Percentiles rank a stretch among this genome's conserved stretches.
These are phyloP conservation scores for Claviceps purpurea DNA, from an alignment of 2,329 filamentous ascomycete genomes.

Conservation along the genomic window DNA sequence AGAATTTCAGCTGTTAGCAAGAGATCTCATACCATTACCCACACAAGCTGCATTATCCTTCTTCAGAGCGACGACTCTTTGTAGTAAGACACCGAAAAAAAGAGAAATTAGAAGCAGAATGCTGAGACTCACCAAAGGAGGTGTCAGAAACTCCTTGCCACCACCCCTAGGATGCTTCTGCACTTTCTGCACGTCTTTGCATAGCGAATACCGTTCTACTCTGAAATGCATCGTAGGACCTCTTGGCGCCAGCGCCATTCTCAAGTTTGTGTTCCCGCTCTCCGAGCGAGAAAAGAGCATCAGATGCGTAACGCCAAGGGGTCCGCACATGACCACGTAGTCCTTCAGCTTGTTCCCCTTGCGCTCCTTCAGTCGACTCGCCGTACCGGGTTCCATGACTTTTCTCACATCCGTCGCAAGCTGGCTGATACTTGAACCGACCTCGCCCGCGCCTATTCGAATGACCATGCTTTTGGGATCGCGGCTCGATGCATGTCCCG, in stretches of 20 bases:
- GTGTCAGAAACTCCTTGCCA: conserved; percentile 72
- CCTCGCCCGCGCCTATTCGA: conserved; percentile 84
- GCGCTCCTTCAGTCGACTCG: conserved; percentile 76
- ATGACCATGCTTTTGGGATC: conserved; percentile 97
- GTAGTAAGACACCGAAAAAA: neutral
- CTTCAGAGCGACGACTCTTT: neutral
- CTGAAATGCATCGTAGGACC: conserved; percentile 90
- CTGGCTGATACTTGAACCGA: conserved; percentile 83
- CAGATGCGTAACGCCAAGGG: conserved; percentile 83
- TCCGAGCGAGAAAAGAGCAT: conserved; percentile 85
- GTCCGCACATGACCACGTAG: conserved; percentile 90
- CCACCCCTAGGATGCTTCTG: conserved; percentile 72
- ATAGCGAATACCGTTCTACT: conserved; percentile 87
- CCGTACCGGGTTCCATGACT: conserved; percentile 95
- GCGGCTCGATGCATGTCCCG: conserved; percentile 49
- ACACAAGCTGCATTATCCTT: too few relatives aligned
- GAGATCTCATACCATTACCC: too few relatives aligned
- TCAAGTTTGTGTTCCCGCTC: conserved; percentile 82
- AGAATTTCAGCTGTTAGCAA: too few relatives aligned
- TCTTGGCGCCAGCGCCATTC: conserved; percentile 73
- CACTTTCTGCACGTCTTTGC: conserved; percentile 75
- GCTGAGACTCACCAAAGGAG: conserved; percentile 52
- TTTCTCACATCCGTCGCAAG: conserved; percentile 79
- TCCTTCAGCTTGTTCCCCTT: conserved; percentile 79
- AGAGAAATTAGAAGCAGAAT: neutral